phyloP scores from a whole-genome alignment of 2,329 filamentous ascomycete genomes.

The Bipolaris sorokiniana region DNA sequence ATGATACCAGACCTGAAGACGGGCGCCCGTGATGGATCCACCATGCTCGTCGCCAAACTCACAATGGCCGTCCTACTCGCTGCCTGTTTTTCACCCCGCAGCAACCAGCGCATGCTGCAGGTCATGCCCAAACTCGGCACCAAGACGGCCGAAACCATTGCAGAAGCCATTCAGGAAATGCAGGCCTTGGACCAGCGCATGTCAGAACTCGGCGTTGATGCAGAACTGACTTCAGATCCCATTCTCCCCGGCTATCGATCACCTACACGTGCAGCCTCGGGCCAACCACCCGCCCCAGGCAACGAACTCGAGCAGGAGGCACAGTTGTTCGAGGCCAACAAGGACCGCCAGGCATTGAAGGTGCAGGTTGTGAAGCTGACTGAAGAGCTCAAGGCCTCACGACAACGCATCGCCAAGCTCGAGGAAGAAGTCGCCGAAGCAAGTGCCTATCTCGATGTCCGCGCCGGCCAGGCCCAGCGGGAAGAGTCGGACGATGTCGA shows the following conservation, averaged over 20 bases:
- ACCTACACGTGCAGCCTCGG: conserved; percentile 41
- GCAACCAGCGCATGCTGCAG: conserved; percentile 56
- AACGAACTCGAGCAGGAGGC: conserved; percentile 58
- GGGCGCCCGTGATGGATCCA: conserved; percentile 54
- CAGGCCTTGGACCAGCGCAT: conserved; percentile 45
- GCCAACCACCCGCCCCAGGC: conserved; percentile 34
- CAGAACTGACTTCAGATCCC: conserved; percentile 44
- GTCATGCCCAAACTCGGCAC: conserved; percentile 48
- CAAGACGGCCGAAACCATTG: conserved; percentile 48
- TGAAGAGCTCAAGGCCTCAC: conserved; percentile 51
- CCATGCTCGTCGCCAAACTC: conserved; percentile 51
- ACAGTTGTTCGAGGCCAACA: conserved; percentile 56
- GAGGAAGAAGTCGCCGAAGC: conserved; percentile 58
- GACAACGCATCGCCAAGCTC: conserved; percentile 52
- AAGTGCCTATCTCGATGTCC: conserved; percentile 52
- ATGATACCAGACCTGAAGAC: conserved; percentile 57
- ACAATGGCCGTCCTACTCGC: conserved; percentile 58
- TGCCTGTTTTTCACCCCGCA: conserved; percentile 55
- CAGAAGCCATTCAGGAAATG: conserved; percentile 50
- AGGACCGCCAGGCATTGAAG: conserved; percentile 53
- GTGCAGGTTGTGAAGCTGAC: conserved; percentile 49
- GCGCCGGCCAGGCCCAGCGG: conserved; percentile 45
- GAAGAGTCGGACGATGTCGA: conserved; percentile 52
- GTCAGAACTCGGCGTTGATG: conserved; percentile 45
- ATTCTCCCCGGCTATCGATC: conserved; percentile 42